Conservation (phyloP, 2,329 filamentous ascomycete species). For the Hymenoscyphus fraxineus region DNA sequence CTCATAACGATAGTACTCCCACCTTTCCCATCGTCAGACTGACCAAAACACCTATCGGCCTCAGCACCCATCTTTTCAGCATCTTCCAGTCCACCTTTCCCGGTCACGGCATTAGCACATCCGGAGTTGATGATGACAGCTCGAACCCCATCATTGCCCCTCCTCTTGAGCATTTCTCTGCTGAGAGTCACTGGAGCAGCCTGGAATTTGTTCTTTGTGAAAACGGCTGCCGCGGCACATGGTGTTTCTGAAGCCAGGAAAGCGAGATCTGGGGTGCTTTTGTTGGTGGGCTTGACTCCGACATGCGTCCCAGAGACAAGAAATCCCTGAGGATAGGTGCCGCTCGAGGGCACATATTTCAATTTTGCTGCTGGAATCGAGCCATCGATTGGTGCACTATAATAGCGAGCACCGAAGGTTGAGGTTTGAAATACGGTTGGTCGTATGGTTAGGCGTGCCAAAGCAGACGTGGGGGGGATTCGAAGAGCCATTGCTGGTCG, state of each 20-base stretch:
- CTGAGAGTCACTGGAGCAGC: slow-evolving; percentile 91
- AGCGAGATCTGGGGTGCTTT: slow-evolving; percentile 83
- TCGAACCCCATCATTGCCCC: slow-evolving; percentile 65
- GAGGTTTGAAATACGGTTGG: slow-evolving; percentile 24
- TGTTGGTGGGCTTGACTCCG: slow-evolving; percentile 91
- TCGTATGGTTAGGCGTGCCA: slow-evolving; percentile 25
- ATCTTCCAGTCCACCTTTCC: slow-evolving; percentile 83
- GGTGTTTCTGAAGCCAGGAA: slow-evolving; percentile 82
- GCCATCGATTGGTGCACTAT: slow-evolving; percentile 56
- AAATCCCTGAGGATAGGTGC: slow-evolving; percentile 89
- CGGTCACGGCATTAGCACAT: slow-evolving; percentile 95
- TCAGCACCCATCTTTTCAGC: slow-evolving; percentile 76
- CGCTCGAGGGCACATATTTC: slow-evolving; percentile 82
- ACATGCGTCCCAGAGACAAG: slow-evolving; percentile 81
- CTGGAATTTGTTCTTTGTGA: slow-evolving; percentile 98
- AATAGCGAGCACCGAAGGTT: slow-evolving; percentile 39
- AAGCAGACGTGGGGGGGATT: slow-evolving; percentile 20
- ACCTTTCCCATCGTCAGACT: slow-evolving; percentile 42
- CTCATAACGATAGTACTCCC: slow-evolving; percentile 90
- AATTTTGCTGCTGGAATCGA: slow-evolving; percentile 73
- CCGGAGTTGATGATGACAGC: slow-evolving; percentile 92
- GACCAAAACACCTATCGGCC: slow-evolving; percentile 65
- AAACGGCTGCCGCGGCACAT: slow-evolving; percentile 85
- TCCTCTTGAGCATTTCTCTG: slow-evolving; percentile 63
- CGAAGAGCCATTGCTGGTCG: slow-evolving; percentile 26